Base-by-base conservation (phyloP, 805 yeast species). In the Kazachstania psychrophila region DNA sequence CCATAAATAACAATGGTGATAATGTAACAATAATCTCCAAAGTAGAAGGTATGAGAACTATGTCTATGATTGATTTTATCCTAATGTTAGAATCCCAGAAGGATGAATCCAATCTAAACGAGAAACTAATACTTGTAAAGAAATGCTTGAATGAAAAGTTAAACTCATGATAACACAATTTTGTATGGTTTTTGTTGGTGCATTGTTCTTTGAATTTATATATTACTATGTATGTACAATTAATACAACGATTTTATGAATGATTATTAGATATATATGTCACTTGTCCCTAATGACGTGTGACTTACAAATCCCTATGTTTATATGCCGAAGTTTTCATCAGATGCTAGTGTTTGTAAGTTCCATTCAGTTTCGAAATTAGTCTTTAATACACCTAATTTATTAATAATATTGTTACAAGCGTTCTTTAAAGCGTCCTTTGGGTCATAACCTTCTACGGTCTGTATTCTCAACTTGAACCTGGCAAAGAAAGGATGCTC, bases 401-500 rank as follows among this genome's bases (percentile, higher is more conserved):
- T 94, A 37, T 77, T 73, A 46, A 92, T 85, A 40, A 92, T 71
- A 31, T 79, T 68, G 43, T 84, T 75, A 60, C 96, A 88, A 2
- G 98, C 97, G 50, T 82, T 84, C 53, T 75, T 81, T 53, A 92
- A 69, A 1, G 97, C 97, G 41, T 80, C 86, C 53, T 79, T 76
- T 22, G 98, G 98, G 27, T 86, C 72, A 58, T 87, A 87, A 36
- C 92, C 95, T 48, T 92, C 97, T 51, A 85, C 95, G 0, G 97
- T 89, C 61, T 92, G 99, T 25, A 92, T 73, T 64, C 98, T 77
- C 77, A 92, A 75, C 31, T 89, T 78, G 52, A 92, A 92, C 59
- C 84, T 85, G 27, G 98, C 96, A 62, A 92, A 92, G 46, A 92
- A 68, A 7, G 99, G 99, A 64, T 92, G 99, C 64, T 92, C 97